Percentiles rank a stretch among this genome's conserved stretches.
Conservation (phyloP, 495 filamentous ascomycete genomes). For the Trichocladium antarcticum region DNA sequence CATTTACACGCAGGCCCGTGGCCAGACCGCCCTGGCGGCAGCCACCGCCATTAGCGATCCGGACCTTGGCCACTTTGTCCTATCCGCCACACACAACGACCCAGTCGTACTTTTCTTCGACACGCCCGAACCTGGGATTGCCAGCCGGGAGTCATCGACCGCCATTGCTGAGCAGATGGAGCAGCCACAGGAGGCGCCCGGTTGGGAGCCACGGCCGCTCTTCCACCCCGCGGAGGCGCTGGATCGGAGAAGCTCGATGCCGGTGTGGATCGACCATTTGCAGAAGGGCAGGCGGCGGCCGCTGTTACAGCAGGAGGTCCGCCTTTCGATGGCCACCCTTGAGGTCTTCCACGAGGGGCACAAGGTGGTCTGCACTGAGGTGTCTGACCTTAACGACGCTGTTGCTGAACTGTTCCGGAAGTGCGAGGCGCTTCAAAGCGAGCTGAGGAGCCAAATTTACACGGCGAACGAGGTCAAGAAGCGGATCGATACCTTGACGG, state of each 20-base stretch:
- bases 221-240: constrained; percentile 62
- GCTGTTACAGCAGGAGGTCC: constrained; percentile 56
- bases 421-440: constrained; percentile 58
- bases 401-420: constrained; percentile 74
- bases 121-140: constrained; percentile 40
- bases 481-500: constrained; percentile 54
- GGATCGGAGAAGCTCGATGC: constrained; percentile 47
- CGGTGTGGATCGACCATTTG: constrained; percentile 50
- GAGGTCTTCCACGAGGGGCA: constrained; percentile 68
- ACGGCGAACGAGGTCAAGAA: constrained; percentile 55
- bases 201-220: constrained; percentile 48
- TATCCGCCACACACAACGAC: constrained; percentile 53
- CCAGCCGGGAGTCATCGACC: constrained; percentile 21
- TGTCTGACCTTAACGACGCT: constrained; percentile 55
- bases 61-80: constrained; percentile 67
- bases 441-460: constrained; percentile 60
- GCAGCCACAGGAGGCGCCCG: constrained; percentile 26
- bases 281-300: constrained; percentile 48
- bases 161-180: constrained; percentile 12
- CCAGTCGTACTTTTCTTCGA: constrained; percentile 60
- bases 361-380: constrained; percentile 61
- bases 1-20: constrained; percentile 40
- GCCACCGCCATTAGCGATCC: constrained; percentile 59
- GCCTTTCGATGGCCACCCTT: constrained; percentile 63
- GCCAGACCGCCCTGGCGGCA: constrained; percentile 41